Conservation (phyloP, 1,139 yeast species). For the Sugiyamaella xylanicola region DNA sequence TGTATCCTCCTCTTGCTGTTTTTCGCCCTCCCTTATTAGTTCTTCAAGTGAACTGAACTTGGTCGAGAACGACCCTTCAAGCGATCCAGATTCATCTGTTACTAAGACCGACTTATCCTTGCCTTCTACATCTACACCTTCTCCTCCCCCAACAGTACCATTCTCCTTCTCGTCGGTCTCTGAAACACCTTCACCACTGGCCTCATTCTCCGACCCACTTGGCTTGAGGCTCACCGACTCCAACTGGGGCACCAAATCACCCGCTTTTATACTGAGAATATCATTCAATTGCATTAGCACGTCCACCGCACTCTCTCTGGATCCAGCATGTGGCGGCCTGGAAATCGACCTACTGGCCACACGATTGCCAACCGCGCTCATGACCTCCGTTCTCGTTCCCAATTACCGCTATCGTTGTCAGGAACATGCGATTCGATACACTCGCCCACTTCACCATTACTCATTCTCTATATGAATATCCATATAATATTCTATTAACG, state of each 20-base stretch:
- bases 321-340: conserved; percentile 14
- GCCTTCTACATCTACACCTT: background rate
- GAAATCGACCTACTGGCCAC: conserved; percentile 17
- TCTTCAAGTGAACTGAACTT: conserved; percentile 9
- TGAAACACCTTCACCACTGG: conserved; percentile 10
- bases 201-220: conserved; percentile 3
- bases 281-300: conserved; percentile 23
- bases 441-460: background rate
- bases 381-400: conserved; percentile 3
- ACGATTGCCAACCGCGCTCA: conserved; percentile 10
- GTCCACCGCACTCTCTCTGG: conserved; percentile 14
- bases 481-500: background rate
- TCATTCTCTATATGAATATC: no score
- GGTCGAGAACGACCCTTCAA: background rate
- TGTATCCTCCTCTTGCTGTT: background rate
- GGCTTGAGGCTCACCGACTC: conserved; percentile 12
- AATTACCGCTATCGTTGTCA: background rate
- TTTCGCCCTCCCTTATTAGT: conserved; percentile 1
- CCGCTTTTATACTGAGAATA: conserved; percentile 25
- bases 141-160: background rate
- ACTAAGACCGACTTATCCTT: background rate
- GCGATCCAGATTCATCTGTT: background rate
- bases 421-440: background rate
- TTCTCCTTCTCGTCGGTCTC: no score
- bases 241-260: conserved; percentile 26